Percentiles rank a stretch among this genome's conserved stretches.
Evolutionary conservation across 768 basidiomycete genomes (phyloP).

Genomic region (Panaeolus cyanescens): DNA sequence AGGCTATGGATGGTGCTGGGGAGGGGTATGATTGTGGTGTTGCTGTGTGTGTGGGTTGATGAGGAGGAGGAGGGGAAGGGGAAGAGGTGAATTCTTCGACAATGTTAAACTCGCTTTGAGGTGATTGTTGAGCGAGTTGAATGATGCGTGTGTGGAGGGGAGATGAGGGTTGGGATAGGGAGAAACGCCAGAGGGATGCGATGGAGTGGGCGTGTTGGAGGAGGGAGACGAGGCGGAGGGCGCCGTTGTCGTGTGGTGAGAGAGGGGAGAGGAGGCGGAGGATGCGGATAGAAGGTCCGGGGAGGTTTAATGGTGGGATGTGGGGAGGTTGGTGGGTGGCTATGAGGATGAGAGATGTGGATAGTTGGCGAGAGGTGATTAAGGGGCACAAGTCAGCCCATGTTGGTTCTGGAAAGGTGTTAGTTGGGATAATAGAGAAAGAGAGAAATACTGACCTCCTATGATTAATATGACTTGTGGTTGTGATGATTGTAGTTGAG

Average conservation of each 20-base stretch:
- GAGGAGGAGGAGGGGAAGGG: conserved; percentile 7
- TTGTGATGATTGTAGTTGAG: conserved; percentile 13
- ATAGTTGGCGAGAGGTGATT: conserved; percentile 32
- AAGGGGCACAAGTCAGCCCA: conserved; percentile 36
- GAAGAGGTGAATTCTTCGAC: conserved; percentile 14
- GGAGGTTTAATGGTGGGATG: conserved; percentile 15
- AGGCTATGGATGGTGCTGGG: conserved; percentile 16
- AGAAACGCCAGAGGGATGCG: conserved; percentile 22
- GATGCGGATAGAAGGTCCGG: conserved; percentile 28
- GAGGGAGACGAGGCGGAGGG: conserved; percentile 40
- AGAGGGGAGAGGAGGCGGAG: conserved; percentile 35
- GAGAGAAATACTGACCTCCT: conserved; percentile 26
- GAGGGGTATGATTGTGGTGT: conserved; percentile 14
- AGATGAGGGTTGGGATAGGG: background rate
- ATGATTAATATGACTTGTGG: conserved; percentile 39
- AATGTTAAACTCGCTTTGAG: conserved; percentile 35
- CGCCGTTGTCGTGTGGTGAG: conserved; percentile 35
- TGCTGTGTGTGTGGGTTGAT: no score
- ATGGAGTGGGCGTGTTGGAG: conserved; percentile 42
- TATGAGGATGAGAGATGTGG: conserved; percentile 37
- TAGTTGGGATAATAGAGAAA: background rate
- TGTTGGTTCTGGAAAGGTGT: conserved; percentile 28
- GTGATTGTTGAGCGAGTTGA: conserved; percentile 34
- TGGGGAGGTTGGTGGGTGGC: conserved; percentile 40
- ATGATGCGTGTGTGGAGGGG: conserved; percentile 18